Evolutionary conservation across 169 alveolate species (phyloP).

Genomic region (Babesia ovis): DNA sequence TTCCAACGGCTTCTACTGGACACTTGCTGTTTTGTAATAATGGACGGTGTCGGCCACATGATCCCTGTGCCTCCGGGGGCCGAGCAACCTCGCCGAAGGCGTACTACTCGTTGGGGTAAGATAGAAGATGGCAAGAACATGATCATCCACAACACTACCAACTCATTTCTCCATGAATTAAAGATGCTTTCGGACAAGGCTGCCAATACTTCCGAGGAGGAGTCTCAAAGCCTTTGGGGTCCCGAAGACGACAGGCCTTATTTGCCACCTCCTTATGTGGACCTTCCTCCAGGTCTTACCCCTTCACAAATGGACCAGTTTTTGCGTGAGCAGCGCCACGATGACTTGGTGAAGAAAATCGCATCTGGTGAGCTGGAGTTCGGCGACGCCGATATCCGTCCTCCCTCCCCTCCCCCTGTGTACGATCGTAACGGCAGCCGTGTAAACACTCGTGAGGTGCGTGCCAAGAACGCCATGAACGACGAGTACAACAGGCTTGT

Average conservation of each 20-base stretch:
- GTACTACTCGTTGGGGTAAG: constrained; percentile 68
- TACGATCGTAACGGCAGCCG: constrained; percentile 88
- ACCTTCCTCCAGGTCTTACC: constrained; percentile 87
- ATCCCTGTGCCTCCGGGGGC: constrained; percentile 13
- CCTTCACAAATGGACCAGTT: constrained; percentile 87
- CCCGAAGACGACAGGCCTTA: constrained; percentile 81
- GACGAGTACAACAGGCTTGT: constrained; percentile 85
- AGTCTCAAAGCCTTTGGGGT: constrained; percentile 70
- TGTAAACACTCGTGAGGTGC: constrained; percentile 87
- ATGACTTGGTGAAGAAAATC: constrained; percentile 83
- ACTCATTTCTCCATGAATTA: constrained; percentile 59
- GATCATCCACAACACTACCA: constrained; percentile 63
- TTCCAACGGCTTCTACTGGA: too few species aligned
- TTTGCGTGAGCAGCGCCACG: constrained; percentile 88
- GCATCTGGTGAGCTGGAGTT: constrained; percentile 84
- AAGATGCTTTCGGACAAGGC: constrained; percentile 67
- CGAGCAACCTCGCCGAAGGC: constrained; percentile 28
- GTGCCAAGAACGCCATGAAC: constrained; percentile 85
- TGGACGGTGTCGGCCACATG: not conserved
- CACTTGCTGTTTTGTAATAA: too few species aligned
- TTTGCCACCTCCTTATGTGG: constrained; percentile 88
- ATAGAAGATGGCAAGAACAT: constrained; percentile 64
- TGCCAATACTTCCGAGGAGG: constrained; percentile 47
- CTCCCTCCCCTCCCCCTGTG: constrained; percentile 91
- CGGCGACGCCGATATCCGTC: constrained; percentile 89